phyloP scores from a whole-genome alignment of 495 filamentous ascomycete species.

The Tuber indicum region DNA sequence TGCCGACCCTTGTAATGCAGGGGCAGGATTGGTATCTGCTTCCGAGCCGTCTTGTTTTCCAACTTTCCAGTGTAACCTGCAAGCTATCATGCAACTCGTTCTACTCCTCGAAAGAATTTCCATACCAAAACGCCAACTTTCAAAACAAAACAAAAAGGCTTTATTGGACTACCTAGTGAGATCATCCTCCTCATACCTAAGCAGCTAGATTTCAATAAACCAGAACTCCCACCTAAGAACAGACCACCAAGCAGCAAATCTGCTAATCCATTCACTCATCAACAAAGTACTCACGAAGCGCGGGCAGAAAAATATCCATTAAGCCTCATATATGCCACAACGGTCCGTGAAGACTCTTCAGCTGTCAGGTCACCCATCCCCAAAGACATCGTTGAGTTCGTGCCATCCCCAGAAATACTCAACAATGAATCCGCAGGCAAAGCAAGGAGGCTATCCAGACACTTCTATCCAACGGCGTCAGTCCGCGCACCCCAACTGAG shows the following conservation, averaged over 20 bases:
- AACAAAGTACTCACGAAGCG: neutral
- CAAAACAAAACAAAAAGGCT: too few species aligned
- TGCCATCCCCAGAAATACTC: neutral
- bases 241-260: constrained; percentile 11
- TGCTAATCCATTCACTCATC: neutral
- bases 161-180: constrained; percentile 14
- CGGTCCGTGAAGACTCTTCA: neutral
- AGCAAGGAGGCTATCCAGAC: neutral
- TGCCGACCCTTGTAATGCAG: too few species aligned
- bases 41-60: neutral
- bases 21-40: neutral
- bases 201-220: constrained; percentile 8
- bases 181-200: constrained; percentile 16
- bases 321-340: neutral
- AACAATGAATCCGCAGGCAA: neutral
- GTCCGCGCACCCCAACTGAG: neutral
- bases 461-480: neutral
- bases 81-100: neutral
- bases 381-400: neutral
- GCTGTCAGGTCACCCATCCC: neutral
- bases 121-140: neutral
- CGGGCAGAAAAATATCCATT: neutral
- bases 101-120: neutral
- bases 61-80: neutral
- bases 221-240: constrained; percentile 4